Conservation (phyloP, 306 rosid genomes). For the Prunus fruticosa region DNA sequence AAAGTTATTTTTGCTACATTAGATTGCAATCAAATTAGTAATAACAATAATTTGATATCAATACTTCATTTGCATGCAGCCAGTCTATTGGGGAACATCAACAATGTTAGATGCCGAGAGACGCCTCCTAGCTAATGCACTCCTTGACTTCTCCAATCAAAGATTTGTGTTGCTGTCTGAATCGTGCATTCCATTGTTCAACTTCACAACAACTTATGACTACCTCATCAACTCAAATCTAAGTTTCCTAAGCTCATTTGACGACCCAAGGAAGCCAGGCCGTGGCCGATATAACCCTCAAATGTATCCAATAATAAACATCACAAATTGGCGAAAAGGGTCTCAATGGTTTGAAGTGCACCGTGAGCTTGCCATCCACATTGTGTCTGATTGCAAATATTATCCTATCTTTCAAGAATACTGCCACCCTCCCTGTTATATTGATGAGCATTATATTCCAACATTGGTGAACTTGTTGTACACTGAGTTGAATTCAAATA, state of each 20-base stretch:
- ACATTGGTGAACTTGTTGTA: slow-evolving; percentile 40
- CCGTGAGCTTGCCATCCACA: slow-evolving; percentile 41
- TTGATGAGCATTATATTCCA: slow-evolving; percentile 64
- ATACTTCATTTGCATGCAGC: not conserved
- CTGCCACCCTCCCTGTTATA: slow-evolving; percentile 47
- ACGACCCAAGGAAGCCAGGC: slow-evolving; percentile 40
- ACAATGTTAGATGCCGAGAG: slow-evolving; percentile 64
- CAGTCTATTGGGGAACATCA: slow-evolving; percentile 46
- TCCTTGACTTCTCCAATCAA: slow-evolving; percentile 49
- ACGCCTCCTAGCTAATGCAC: slow-evolving; percentile 59
- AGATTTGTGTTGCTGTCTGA: slow-evolving; percentile 61
- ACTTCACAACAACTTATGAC: slow-evolving; percentile 42
- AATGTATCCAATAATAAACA: slow-evolving; percentile 45
- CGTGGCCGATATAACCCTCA: slow-evolving; percentile 47
- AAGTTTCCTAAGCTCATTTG: slow-evolving; percentile 38
- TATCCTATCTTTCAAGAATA: slow-evolving; percentile 29
- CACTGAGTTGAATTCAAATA: slow-evolving; percentile 29
- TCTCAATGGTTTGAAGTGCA: slow-evolving; percentile 68
- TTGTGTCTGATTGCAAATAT: slow-evolving; percentile 47
- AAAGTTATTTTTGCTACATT: no score
- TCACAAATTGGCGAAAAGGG: slow-evolving; percentile 62
- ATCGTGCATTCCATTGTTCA: slow-evolving; percentile 64
- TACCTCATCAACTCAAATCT: slow-evolving; percentile 40
- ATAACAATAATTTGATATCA: not conserved
- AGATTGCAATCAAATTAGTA: no score